Base-by-base conservation (phyloP, 2,329 filamentous ascomycete species). In the Fusarium sp. region DNA sequence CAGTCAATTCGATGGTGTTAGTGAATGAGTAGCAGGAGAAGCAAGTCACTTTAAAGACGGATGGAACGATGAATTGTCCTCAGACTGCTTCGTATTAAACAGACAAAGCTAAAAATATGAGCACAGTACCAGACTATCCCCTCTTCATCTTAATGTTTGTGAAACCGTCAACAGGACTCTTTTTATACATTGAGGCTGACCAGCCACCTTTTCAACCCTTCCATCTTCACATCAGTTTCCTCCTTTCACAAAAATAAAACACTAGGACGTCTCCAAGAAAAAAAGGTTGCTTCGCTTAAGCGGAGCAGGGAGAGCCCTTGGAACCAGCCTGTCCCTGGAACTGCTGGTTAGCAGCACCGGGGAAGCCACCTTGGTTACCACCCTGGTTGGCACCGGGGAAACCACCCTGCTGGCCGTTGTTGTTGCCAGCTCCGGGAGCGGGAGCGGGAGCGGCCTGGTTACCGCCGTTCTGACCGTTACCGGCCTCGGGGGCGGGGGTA, bases 121-220 rank as follows among this genome's bases (percentile, higher is more conserved):
- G 62, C 62, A 65, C 62, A 65, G 62, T 65, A 58, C 62, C 62
- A 65, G 62, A 65, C 60, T 56, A 65, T 65, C 60, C 62, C 62
- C 45, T 65, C 50, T 57, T 65, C 60, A 65, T 65, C 62, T 59
- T 38, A 38, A 27, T 33, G 37, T 58, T 55, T 49, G n/a, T 65
- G 49, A 65, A 58, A 54, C 62, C 32, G 64, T 58, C 62, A 65
- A 59, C 50, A 65, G 62, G 62, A 65, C 62, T 65, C 49, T 65
- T 65, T 23, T 65, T 65, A 38, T 64, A 64, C 46, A 57, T 42
- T 30, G 62, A 55, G 35, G 17, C 48, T 37, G 62, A 65, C 60
- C 62, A 65, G n/a, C 30, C 62, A 59, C 27, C 35, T 18, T 32
- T 44, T 23, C 60, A 64, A 26, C 50, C 40, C 50, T 49, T 65